phyloP scores from a whole-genome alignment of 2,329 filamentous ascomycete species.

The Tolypocladium endophyticum region DNA sequence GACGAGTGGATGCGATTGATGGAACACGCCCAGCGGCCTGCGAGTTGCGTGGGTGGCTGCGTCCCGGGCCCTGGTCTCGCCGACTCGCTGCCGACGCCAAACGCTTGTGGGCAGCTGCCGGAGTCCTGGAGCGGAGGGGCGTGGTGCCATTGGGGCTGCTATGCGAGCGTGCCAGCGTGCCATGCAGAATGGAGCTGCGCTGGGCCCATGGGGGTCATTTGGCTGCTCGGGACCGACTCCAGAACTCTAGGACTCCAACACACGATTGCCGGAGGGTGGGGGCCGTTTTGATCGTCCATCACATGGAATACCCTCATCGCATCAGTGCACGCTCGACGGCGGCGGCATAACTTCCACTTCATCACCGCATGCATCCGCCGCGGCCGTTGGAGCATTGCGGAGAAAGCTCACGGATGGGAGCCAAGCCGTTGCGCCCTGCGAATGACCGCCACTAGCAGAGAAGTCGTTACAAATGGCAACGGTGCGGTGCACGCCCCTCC shows the following conservation, averaged over 20 bases:
- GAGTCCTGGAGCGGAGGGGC: neutral
- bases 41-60: constrained; percentile 1
- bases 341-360: neutral
- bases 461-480: neutral
- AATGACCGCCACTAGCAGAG: neutral
- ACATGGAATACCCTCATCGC: neutral
- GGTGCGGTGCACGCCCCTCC: neutral
- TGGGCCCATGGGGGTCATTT: neutral
- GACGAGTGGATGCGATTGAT: neutral
- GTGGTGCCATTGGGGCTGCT: neutral
- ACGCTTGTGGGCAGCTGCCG: neutral
- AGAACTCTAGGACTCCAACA: neutral
- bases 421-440: neutral
- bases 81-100: constrained; percentile 5
- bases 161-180: neutral
- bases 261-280: neutral
- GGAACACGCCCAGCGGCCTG: neutral
- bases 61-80: constrained; percentile 2
- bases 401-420: neutral
- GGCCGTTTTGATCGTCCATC: neutral
- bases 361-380: neutral
- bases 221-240: neutral
- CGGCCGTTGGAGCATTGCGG: neutral
- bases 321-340: neutral
- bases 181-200: neutral